Conservation (phyloP, 2,329 filamentous ascomycete species). For the Arthrobotrys pseudoclavata region DNA sequence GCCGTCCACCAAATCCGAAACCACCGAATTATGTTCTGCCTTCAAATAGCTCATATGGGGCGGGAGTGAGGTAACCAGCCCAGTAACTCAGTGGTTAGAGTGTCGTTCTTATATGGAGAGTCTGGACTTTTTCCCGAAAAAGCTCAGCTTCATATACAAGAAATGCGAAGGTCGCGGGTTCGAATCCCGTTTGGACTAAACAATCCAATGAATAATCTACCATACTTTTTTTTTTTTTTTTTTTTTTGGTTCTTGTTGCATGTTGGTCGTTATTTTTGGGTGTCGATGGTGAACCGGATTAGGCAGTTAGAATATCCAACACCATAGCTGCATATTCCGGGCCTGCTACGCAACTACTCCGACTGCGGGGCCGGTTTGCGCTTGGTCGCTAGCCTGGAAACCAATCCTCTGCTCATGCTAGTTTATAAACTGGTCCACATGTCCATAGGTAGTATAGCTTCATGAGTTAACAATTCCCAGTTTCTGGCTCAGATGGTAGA, state of each 20-base stretch:
- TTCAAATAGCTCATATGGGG: conserved; percentile 19
- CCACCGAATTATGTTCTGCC: conserved; percentile 7
- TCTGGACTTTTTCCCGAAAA: conserved; percentile 11
- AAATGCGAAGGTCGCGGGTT: conserved; percentile 60
- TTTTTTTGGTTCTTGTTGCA: conserved; percentile 3
- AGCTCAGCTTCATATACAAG: conserved; percentile 55
- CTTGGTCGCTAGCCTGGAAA: too few species aligned
- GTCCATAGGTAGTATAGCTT: too few species aligned
- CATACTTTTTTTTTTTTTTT: conserved; percentile 43
- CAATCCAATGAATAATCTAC: conserved; percentile 49
- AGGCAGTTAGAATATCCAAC: conserved; percentile 14
- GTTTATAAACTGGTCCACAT: too few species aligned
- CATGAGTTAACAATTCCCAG: too few species aligned
- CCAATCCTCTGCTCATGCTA: too few species aligned
- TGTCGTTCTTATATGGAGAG: conserved; percentile 60
- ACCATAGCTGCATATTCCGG: neutral
- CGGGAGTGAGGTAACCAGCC: conserved; percentile 51
- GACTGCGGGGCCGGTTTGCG: too few species aligned
- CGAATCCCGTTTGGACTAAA: conserved; percentile 59
- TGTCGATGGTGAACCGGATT: conserved; percentile 12
- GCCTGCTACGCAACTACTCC: too few species aligned
- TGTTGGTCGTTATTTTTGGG: conserved; percentile 7
- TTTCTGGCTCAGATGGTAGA: too few species aligned
- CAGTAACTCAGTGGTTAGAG: conserved; percentile 61
- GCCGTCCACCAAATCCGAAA: neutral